Conservation (phyloP, 768 basidiomycete species). For the Phallus indusiatus region DNA sequence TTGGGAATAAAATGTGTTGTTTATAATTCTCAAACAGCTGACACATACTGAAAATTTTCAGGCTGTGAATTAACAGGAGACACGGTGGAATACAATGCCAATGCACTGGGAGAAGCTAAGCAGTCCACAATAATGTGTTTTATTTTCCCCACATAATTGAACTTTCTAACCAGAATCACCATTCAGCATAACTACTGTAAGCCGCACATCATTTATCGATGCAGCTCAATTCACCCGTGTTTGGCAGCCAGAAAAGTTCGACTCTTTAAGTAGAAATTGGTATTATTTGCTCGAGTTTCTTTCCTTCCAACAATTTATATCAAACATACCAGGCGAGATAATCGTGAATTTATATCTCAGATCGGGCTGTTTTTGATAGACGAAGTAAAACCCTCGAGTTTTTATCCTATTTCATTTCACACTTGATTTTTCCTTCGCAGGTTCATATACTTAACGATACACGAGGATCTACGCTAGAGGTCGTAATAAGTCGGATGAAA, state of each 20-base stretch:
- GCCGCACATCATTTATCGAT: conserved; percentile 10
- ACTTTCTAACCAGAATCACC: not conserved
- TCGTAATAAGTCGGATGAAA: conserved; percentile 92
- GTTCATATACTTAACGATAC: conserved; percentile 88
- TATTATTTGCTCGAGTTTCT: conserved; percentile 19
- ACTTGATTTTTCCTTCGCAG: conserved; percentile 31
- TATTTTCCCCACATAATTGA: not conserved
- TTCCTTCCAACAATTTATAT: not conserved
- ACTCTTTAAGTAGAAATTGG: conserved; percentile 86
- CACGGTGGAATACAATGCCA: conserved; percentile 56
- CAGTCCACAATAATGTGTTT: conserved; percentile 71
- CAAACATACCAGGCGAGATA: conserved; percentile 38
- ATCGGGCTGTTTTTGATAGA: conserved; percentile 84
- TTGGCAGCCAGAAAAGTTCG: conserved; percentile 88
- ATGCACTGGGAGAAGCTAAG: conserved; percentile 65
- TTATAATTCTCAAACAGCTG: conserved; percentile 12
- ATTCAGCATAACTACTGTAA: conserved; percentile 67
- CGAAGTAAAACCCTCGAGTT: conserved; percentile 42
- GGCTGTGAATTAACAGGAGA: conserved; percentile 92
- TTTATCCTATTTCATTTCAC: not conserved
- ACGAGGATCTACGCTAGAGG: conserved; percentile 89
- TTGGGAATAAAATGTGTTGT: conserved; percentile 66
- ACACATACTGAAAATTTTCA: conserved; percentile 22
- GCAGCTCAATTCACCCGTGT: not conserved
- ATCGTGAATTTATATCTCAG: conserved; percentile 56